Evolutionary conservation across 768 basidiomycete genomes (phyloP).

Genomic region (Mrakia hoshinonis): DNA sequence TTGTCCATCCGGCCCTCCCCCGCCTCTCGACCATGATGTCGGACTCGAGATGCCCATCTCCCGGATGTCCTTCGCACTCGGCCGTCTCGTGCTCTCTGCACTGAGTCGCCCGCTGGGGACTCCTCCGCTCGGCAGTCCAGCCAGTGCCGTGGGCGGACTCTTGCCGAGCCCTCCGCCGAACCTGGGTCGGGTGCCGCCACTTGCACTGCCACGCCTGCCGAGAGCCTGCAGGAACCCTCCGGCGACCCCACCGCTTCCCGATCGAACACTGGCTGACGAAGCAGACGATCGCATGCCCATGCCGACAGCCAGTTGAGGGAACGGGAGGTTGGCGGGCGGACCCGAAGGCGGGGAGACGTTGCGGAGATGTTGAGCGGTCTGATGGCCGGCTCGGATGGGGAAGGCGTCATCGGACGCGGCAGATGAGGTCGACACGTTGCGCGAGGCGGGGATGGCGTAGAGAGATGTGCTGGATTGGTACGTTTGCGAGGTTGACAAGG

Average conservation of each 20-base stretch:
- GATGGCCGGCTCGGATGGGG: slow-evolving; percentile 11
- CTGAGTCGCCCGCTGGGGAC: background rate
- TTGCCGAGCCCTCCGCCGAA: background rate
- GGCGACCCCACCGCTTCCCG: background rate
- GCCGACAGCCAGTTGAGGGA: slow-evolving; percentile 27
- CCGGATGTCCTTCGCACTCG: background rate
- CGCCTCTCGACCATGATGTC: background rate
- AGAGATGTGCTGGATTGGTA: background rate
- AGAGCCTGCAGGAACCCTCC: slow-evolving; percentile 24
- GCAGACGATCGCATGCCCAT: slow-evolving; percentile 16
- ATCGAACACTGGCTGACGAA: slow-evolving; percentile 9
- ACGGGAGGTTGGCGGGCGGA: slow-evolving; percentile 26
- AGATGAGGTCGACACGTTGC: slow-evolving; percentile 25
- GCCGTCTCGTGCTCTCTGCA: slow-evolving; percentile 3
- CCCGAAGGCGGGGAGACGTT: slow-evolving; percentile 27
- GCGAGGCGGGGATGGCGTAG: background rate
- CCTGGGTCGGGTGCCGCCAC: background rate
- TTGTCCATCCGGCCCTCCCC: background rate
- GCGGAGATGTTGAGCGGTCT: slow-evolving; percentile 22
- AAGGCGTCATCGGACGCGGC: slow-evolving; percentile 20
- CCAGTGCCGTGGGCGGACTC: background rate
- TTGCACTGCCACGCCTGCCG: slow-evolving; percentile 16
- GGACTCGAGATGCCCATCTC: slow-evolving; percentile 19
- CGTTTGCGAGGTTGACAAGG: background rate
- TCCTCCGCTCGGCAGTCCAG: background rate